Conservation (phyloP, 352 stramenopile species). For the Globisporangium rhizosaccharum region DNA sequence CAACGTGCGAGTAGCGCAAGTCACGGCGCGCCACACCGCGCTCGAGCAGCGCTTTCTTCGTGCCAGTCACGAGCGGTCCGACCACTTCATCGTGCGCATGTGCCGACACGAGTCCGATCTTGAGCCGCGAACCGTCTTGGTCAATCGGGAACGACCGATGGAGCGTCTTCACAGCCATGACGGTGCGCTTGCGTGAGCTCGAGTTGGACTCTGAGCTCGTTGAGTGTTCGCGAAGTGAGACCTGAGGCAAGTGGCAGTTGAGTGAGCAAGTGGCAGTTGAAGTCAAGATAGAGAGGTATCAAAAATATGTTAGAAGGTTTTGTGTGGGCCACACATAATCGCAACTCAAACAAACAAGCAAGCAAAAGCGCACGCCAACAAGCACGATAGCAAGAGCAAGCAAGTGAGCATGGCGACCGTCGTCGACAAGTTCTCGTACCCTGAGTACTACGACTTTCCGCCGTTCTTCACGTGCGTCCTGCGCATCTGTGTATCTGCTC, state of each 20-base stretch:
- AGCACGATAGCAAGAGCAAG: background rate
- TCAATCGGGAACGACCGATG: conserved; percentile 2
- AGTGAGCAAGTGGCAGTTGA: no score
- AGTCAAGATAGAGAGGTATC: no score
- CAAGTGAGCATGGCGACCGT: conserved; percentile 17
- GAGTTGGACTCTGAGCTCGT: no score
- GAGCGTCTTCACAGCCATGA: conserved; percentile 13
- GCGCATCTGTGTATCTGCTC: background rate
- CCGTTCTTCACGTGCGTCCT: conserved; percentile 79
- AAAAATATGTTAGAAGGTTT: no score
- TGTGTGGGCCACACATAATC: no score
- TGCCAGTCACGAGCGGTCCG: conserved; percentile 34
- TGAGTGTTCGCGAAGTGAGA: no score
- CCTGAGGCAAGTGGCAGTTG: no score
- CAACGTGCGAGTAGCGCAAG: conserved; percentile 63
- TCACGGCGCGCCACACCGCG: conserved; percentile 40
- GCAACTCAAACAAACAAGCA: background rate
- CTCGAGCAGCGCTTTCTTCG: conserved; percentile 44
- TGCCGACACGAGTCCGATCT: conserved; percentile 47
- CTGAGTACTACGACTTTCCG: conserved; percentile 85
- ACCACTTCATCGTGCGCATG: conserved; percentile 50
- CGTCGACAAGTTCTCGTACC: conserved; percentile 78
- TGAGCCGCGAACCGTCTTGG: conserved; percentile 21
- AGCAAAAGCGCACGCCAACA: no score
- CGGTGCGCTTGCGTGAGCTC: background rate